Base-by-base conservation (phyloP, 371 early-diverging fungal genomes). In the Astathelohania contejeani region DNA sequence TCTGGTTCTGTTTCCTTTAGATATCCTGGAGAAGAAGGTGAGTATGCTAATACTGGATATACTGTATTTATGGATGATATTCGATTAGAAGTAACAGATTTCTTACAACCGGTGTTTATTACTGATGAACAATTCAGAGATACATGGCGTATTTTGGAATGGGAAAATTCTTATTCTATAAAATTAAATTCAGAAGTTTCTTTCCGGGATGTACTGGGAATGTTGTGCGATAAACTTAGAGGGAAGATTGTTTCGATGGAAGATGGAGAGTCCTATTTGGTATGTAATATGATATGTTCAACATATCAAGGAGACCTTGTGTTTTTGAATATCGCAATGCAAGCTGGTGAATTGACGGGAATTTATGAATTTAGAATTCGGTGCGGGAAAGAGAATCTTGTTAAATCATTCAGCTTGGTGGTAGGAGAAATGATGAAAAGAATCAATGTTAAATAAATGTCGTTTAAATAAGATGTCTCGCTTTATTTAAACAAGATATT, bases 151-250 rank as follows among this genome's bases (percentile, higher is more conserved):
- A 28, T 52, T n/a, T 49, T 74, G 27, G 65, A 69, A 42, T 74
- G 75, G 75, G 75, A 74, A 53, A 74, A 72, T 56, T 53, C 65
- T 25, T 74, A 74, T 50, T 62, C 66, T 0, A 35, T 65, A 3
- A 63, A 48, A 25, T 25, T 69, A 2, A 20, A 14, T 19, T 35
- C 37, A 1, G 25, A 14, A 16, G 35, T 32, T 0, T 16, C 32
- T 3, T 46, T 56, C 12, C 26, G 28, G 0, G 27, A 50, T 9
- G 43, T 71, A 7, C 42, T 65, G 7, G 47, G 56, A 1, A 44
- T 24, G n/a, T 49, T 71, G 18, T 24, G 7, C 14, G 46, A 58
- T 26, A 40, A n/a, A 4, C 45, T 67, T 12, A 62, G 62, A 14
- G 69, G 67, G 1, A 55, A 40, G 12, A 27, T 69, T 10, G 19